Evolutionary conservation across 768 basidiomycete genomes (phyloP).

Genomic region (Xerocomellus chrysenteron): DNA sequence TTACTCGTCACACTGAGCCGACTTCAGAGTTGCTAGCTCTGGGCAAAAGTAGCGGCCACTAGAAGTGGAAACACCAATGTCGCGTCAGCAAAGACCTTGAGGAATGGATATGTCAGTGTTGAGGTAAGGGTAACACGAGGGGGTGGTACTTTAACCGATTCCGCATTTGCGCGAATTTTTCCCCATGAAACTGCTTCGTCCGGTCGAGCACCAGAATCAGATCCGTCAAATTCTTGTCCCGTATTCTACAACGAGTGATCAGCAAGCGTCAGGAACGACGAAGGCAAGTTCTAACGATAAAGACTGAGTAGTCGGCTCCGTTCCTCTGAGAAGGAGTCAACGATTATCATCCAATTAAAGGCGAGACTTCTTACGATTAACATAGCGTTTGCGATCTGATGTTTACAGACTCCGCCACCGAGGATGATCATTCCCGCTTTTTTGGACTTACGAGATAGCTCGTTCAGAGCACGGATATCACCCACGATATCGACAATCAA

Average conservation of each 20-base stretch:
- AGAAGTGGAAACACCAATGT: slow-evolving; percentile 94
- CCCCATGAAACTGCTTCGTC: slow-evolving; percentile 99
- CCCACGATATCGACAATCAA: slow-evolving; percentile 90
- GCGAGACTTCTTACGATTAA: slow-evolving; percentile 66
- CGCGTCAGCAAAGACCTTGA: slow-evolving; percentile 87
- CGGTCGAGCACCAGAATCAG: slow-evolving; percentile 93
- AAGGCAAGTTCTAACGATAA: slow-evolving; percentile 59
- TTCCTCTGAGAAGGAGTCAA: slow-evolving; percentile 63
- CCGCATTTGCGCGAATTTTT: slow-evolving; percentile 85
- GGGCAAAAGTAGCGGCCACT: slow-evolving; percentile 92
- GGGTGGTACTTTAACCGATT: slow-evolving; percentile 70
- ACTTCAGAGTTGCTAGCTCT: slow-evolving; percentile 27
- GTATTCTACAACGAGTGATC: slow-evolving; percentile 64
- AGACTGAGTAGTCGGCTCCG: slow-evolving; percentile 96
- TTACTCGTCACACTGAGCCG: not conserved
- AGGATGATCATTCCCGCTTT: slow-evolving; percentile 99
- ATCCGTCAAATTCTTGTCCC: slow-evolving; percentile 98
- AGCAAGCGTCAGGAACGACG: not conserved
- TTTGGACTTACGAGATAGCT: slow-evolving; percentile 78
- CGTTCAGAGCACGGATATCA: slow-evolving; percentile 91
- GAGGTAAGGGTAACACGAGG: not conserved
- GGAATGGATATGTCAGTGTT: slow-evolving; percentile 2
- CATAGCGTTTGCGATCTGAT: slow-evolving; percentile 99
- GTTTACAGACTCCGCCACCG: slow-evolving; percentile 98
- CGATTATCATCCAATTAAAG: not conserved